Percentiles rank a stretch among this genome's conserved stretches.
These are phyloP conservation scores for Ceratocystiopsis minuta DNA, from an alignment of 2,329 filamentous ascomycete genomes.

Conservation along the genomic window DNA sequence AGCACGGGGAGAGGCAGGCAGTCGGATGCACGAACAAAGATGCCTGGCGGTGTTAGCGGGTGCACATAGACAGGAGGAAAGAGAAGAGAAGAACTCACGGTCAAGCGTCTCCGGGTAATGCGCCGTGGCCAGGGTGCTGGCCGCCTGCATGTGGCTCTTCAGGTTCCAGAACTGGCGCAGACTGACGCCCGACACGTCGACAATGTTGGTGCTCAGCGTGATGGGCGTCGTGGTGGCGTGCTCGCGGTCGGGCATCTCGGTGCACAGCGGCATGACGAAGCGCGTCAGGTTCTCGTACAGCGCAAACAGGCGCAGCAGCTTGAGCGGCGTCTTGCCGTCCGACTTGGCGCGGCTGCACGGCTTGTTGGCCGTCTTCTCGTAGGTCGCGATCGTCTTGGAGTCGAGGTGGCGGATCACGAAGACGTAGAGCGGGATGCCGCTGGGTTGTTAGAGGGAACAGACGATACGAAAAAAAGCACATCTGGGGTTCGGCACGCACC, in stretches of 20 bases:
- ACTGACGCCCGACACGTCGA: slow-evolving; percentile 76
- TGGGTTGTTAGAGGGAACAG: slow-evolving; percentile 13
- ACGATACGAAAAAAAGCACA: neutral
- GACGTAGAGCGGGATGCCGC: slow-evolving; percentile 82
- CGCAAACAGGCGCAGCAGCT: slow-evolving; percentile 73
- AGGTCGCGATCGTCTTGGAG: slow-evolving; percentile 60
- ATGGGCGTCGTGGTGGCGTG: slow-evolving; percentile 60
- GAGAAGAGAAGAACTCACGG: slow-evolving; percentile 39
- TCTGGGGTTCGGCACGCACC: slow-evolving; percentile 15
- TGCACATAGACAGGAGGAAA: neutral
- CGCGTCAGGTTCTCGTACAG: slow-evolving; percentile 84
- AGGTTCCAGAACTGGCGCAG: slow-evolving; percentile 93
- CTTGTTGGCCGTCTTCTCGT: slow-evolving; percentile 49
- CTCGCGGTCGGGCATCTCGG: slow-evolving; percentile 52
- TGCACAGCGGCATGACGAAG: slow-evolving; percentile 74
- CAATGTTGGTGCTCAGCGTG: slow-evolving; percentile 84
- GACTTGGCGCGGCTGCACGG: slow-evolving; percentile 42
- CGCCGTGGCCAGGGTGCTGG: slow-evolving; percentile 70
- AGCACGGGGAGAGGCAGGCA: too few relatives aligned
- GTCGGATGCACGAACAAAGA: slow-evolving; percentile 3
- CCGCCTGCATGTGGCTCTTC: slow-evolving; percentile 85
- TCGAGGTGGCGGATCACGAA: slow-evolving; percentile 76
- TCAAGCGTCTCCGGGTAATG: slow-evolving; percentile 92
- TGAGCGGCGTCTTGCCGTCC: slow-evolving; percentile 49
- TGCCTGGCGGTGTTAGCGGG: neutral